Evolutionary conservation across 176 grass and related monocot species (phyloP).

Genomic region (Bolboschoenus planiculmis): DNA sequence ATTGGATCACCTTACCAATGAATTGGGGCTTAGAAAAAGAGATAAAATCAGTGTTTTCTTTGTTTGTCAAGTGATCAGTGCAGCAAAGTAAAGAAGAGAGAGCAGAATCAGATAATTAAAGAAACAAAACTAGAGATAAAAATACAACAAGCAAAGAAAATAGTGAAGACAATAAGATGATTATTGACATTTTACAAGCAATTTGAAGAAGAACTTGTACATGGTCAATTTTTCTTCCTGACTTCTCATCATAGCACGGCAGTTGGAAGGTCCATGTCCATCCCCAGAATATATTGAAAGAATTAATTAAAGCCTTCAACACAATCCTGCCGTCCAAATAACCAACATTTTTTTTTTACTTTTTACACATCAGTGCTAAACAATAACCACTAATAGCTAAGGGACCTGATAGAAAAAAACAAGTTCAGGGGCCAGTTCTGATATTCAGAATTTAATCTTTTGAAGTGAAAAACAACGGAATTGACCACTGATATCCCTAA

Average conservation of each 20-base stretch:
- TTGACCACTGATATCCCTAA: not conserved
- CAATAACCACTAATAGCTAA: not conserved
- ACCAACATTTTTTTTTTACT: not conserved
- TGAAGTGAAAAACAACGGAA: not conserved
- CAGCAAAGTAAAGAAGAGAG: not conserved
- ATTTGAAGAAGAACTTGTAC: not conserved
- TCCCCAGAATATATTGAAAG: not conserved
- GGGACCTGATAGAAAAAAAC: not conserved
- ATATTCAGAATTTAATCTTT: not conserved
- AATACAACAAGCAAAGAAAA: not conserved
- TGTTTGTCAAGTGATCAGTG: not conserved
- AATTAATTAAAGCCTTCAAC: slow-evolving; percentile 1
- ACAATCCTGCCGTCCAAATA: not conserved
- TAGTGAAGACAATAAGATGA: not conserved
- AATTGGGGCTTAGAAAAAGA: not conserved
- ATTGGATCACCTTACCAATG: not conserved
- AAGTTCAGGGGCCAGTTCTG: not conserved
- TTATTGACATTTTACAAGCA: slow-evolving; percentile 5
- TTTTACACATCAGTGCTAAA: not conserved
- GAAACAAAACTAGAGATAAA: not conserved
- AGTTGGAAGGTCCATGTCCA: not conserved
- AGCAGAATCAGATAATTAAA: not conserved
- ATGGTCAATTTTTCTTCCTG: not conserved
- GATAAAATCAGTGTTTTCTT: not conserved
- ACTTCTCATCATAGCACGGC: not conserved